A percentile compares a stretch with the other conserved stretches of the same genome.
phyloP scores from a whole-genome alignment of 2,329 filamentous ascomycete genomes.

The Talaromyces sp. region DNA sequence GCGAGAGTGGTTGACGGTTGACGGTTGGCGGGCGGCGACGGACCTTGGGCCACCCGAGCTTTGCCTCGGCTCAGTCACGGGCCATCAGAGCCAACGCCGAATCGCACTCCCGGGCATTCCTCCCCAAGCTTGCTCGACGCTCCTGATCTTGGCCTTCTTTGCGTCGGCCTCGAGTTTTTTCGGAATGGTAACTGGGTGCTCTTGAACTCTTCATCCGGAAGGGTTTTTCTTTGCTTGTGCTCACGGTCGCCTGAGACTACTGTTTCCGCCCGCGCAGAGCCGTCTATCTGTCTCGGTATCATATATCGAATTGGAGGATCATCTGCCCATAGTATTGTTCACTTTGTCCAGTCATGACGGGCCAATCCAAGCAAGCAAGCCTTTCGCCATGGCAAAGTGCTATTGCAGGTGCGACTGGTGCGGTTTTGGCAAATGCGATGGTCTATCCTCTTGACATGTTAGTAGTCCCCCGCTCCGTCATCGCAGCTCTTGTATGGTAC shows the following conservation, averaged over 20 bases:
- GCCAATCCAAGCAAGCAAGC: constrained; percentile 58
- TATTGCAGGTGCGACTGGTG: constrained; percentile 85
- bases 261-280: neutral
- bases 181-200: neutral
- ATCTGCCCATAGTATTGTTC: neutral
- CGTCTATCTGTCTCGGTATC: neutral
- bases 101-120: neutral
- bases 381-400: constrained; percentile 92
- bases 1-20: neutral
- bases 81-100: neutral
- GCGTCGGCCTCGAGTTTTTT: neutral
- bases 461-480: constrained; percentile 30
- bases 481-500: constrained; percentile 7
- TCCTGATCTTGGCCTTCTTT: neutral
- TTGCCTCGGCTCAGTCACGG: constrained; percentile 1
- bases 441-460: constrained; percentile 98
- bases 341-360: constrained; percentile 40
- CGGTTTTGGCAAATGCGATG: constrained; percentile 87
- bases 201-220: neutral
- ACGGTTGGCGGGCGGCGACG: neutral
- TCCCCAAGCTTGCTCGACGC: neutral
- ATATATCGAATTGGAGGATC: neutral
- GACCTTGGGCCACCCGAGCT: neutral
- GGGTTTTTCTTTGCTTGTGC: neutral
- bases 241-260: neutral